Evolutionary conservation across 129 eudicot genomes (phyloP).

Genomic region (Flaveria sonorensis): DNA sequence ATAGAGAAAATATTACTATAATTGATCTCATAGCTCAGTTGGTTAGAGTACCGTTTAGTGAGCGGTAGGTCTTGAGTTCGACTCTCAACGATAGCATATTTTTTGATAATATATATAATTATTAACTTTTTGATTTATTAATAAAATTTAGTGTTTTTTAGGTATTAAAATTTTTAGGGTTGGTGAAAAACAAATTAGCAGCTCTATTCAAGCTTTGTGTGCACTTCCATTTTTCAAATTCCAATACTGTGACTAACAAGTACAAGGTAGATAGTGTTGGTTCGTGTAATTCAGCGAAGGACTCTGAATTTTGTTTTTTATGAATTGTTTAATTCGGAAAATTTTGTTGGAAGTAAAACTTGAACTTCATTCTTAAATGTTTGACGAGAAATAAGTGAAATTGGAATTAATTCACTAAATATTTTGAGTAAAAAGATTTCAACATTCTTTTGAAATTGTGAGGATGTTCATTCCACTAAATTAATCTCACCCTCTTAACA

Average conservation of each 20-base stretch:
- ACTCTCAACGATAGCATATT: slow-evolving; percentile 80
- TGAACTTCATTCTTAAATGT: too few relatives aligned
- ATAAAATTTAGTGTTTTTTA: neutral
- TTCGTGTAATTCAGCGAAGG: too few relatives aligned
- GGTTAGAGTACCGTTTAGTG: slow-evolving; percentile 75
- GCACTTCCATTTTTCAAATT: neutral
- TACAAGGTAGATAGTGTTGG: neutral
- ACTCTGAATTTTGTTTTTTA: too few relatives aligned
- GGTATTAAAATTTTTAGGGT: neutral
- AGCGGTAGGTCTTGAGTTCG: slow-evolving; percentile 98
- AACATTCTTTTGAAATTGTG: too few relatives aligned
- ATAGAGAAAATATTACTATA: too few relatives aligned
- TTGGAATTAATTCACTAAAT: too few relatives aligned
- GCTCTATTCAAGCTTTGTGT: neutral
- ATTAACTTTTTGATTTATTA: neutral
- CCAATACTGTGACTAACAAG: neutral
- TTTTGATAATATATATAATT: neutral
- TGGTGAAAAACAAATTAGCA: neutral
- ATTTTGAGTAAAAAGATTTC: too few relatives aligned
- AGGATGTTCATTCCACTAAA: too few relatives aligned
- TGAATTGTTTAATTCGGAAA: too few relatives aligned
- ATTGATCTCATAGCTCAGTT: slow-evolving; percentile 60
- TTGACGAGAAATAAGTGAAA: too few relatives aligned
- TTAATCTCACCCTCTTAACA: too few relatives aligned
- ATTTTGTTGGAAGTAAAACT: too few relatives aligned